phyloP scores from a whole-genome alignment of 1,284 basidiomycete species.

The Puccinia triticina region DNA sequence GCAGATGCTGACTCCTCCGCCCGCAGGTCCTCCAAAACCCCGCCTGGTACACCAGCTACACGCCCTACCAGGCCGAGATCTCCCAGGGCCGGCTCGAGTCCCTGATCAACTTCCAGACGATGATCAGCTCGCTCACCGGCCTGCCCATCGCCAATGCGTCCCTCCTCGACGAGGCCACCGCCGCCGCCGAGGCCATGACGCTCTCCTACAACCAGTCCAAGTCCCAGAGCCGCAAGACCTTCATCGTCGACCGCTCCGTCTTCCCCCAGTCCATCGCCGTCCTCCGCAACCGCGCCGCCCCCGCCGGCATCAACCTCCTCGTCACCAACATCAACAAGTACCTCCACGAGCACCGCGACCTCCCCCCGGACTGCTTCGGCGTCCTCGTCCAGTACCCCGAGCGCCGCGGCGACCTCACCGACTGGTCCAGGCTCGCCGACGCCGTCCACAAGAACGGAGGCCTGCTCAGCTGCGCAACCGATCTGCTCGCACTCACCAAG shows the following conservation, averaged over 20 bases:
- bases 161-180: conserved; percentile 75
- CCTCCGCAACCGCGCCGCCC: conserved; percentile 80
- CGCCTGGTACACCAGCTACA: conserved; percentile 97
- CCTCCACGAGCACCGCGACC: conserved; percentile 62
- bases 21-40: conserved; percentile 90
- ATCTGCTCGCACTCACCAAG: conserved; percentile 88
- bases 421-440: conserved; percentile 73
- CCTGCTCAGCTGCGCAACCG: conserved; percentile 83
- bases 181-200: conserved; percentile 89
- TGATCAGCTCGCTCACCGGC: conserved; percentile 89
- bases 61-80: conserved; percentile 87
- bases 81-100: conserved; percentile 94
- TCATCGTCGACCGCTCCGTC: conserved; percentile 80
- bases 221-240: conserved; percentile 72
- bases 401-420: conserved; percentile 79
- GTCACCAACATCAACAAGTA: conserved; percentile 68
- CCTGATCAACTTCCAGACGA: conserved; percentile 94
- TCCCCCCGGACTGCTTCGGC: conserved; percentile 74
- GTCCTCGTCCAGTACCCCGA: conserved; percentile 85
- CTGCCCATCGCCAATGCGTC: conserved; percentile 96
- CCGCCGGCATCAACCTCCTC: conserved; percentile 80
- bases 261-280: conserved; percentile 84
- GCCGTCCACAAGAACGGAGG: conserved; percentile 76
- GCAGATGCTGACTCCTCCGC: no score
- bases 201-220: conserved; percentile 72